phyloP scores from a whole-genome alignment of 164 flowering plant species.

The Chimonanthus praecox region DNA sequence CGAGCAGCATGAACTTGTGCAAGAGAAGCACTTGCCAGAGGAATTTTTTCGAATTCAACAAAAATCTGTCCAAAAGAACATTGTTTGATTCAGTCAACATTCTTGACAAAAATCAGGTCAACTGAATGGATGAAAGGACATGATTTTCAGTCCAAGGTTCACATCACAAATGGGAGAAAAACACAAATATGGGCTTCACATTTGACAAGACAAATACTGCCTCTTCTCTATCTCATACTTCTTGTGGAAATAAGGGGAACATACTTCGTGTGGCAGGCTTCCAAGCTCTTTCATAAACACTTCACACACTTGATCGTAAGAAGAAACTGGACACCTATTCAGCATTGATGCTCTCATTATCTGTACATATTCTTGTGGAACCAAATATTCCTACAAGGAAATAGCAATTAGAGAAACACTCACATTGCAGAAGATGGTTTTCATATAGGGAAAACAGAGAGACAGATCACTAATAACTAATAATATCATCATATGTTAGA shows the following conservation, averaged over 20 bases:
- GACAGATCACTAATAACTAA: background rate
- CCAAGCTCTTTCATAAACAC: conserved; percentile 92
- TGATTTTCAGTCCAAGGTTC: background rate
- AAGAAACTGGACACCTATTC: conserved; percentile 90
- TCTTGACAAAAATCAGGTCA: background rate
- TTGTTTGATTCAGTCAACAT: conserved; percentile 11
- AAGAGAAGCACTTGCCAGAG: conserved; percentile 97
- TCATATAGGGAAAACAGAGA: background rate
- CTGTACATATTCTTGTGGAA: conserved; percentile 82
- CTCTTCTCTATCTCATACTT: background rate
- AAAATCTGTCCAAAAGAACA: conserved; percentile 46
- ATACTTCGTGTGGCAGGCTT: conserved; percentile 74
- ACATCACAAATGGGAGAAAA: background rate
- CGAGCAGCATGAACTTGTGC: conserved; percentile 97
- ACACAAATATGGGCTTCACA: background rate
- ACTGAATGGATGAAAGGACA: background rate
- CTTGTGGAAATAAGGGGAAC: conserved; percentile 11
- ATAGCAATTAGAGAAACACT: background rate
- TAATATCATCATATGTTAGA: background rate
- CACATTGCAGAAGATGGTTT: background rate
- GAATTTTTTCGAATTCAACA: conserved; percentile 71
- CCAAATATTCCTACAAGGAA: conserved; percentile 66
- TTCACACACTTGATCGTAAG: conserved; percentile 83
- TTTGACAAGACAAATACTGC: background rate
- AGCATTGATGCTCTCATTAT: conserved; percentile 87